Base-by-base conservation (phyloP, 768 basidiomycete species). In the Lentinula boryana region DNA sequence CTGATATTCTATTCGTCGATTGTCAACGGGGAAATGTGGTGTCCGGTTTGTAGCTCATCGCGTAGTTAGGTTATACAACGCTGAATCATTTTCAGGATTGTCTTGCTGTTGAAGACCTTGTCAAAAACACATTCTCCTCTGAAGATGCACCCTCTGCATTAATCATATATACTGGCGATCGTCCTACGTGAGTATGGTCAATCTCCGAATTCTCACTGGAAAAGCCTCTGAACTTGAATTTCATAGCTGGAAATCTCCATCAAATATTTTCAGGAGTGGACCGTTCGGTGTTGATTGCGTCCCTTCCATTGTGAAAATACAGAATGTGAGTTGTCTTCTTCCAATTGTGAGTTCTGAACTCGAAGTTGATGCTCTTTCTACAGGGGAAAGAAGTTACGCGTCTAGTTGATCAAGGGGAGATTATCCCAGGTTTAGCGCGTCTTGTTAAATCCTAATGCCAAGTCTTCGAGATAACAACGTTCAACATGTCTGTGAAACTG, bases 1-100 rank as follows among this genome's bases (percentile, higher is more conserved):
- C 58, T 90, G 31, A 73, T 92, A n/a, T 89, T 91, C 69, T 90
- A 86, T 63, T 81, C 89, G 9, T 89, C 87, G 18, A 75, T 85
- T 54, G 79, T 84, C 1, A 76, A 82, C 61, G 88, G 84, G 31
- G 69, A 74, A 58, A 71, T 85, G 68, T 91, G 90, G 89, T 91
- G 89, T 68, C 81, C 86, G 27, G 89, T 91, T 65, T 51, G 79
- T 77, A 61, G 38, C 23, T 27, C 9, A 2, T 18, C 5, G 10
- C 36, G 61, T 63, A 46, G n/a, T n/a, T 31, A 31, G 52, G n/a
- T 33, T 53, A 16, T 52, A n/a, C 41, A 18, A 13, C 46, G 40
- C 33, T 53, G 43, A 54, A 46, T 54, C 54, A 55, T 27, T 53
- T 35, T 9, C 60, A 84, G 90, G 90, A 92, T 67, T 91, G 90